Evolutionary conservation across 2,329 filamentous ascomycete genomes (phyloP).

Genomic region (Acarospora socialis): DNA sequence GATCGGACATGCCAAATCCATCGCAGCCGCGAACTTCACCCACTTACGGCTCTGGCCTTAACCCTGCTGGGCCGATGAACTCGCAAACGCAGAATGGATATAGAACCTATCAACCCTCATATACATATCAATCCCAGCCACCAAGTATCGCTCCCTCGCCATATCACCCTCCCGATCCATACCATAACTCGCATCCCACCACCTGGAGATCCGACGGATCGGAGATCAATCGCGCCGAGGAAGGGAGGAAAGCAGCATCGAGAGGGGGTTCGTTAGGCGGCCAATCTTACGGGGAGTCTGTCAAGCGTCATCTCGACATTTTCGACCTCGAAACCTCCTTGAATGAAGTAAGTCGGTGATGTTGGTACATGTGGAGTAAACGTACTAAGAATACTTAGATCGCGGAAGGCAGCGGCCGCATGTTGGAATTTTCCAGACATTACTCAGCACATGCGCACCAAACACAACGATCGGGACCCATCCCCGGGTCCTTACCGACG

Average conservation of each 20-base stretch:
- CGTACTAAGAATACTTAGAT: conserved; percentile 23
- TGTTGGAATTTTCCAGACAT: conserved; percentile 31
- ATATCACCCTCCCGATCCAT: conserved; percentile 21
- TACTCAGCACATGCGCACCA: conserved; percentile 30
- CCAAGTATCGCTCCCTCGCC: conserved; percentile 15
- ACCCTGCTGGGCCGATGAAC: conserved; percentile 23
- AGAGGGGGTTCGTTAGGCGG: conserved; percentile 18
- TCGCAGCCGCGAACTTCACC: conserved; percentile 29
- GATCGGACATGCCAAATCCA: no score
- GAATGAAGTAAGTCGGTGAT: conserved; percentile 28
- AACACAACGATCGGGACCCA: conserved; percentile 29
- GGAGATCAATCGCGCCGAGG: conserved; percentile 20
- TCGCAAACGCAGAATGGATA: conserved; percentile 25
- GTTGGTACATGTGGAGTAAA: conserved; percentile 2
- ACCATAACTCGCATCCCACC: conserved; percentile 14
- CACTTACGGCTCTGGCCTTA: conserved; percentile 27
- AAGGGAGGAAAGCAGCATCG: conserved; percentile 14
- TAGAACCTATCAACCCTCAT: conserved; percentile 25
- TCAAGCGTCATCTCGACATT: conserved; percentile 50
- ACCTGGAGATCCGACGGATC: conserved; percentile 8
- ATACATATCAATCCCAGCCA: conserved; percentile 14
- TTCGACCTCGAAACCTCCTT: conserved; percentile 43
- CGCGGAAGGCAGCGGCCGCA: conserved; percentile 28
- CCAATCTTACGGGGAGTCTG: conserved; percentile 30
- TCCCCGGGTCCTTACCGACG: conserved; percentile 28